phyloP scores from a whole-genome alignment of 2,329 filamentous ascomycete species.

The Stylonectria norvegica region DNA sequence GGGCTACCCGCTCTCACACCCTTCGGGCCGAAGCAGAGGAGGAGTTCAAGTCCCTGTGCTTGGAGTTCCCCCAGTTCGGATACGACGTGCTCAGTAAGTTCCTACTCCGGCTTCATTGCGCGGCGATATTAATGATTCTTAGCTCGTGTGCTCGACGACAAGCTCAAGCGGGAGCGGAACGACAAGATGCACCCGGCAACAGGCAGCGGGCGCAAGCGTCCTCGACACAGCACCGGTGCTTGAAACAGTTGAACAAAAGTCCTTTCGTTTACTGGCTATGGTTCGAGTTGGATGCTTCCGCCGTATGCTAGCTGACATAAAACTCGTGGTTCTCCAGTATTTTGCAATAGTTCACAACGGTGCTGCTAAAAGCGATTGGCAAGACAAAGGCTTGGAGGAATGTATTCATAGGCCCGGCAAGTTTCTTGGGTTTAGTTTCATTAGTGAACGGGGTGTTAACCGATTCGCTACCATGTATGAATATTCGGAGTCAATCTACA shows the following conservation, averaged over 20 bases:
- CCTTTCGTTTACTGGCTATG: neutral
- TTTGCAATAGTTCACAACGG: no score
- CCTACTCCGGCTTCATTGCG: neutral
- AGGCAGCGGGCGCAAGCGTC: slow-evolving; percentile 54
- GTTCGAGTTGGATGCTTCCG: neutral
- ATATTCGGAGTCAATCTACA: neutral
- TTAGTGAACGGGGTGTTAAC: no score
- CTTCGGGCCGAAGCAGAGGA: slow-evolving; percentile 80
- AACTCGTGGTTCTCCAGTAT: no score
- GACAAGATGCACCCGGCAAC: slow-evolving; percentile 54
- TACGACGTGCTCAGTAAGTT: slow-evolving; percentile 82
- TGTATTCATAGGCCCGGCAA: no score
- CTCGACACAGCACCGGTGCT: slow-evolving; percentile 48
- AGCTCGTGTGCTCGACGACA: slow-evolving; percentile 64
- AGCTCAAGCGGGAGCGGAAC: slow-evolving; percentile 61
- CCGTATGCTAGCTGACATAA: no score
- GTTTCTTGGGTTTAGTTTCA: no score
- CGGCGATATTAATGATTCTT: slow-evolving; percentile 13
- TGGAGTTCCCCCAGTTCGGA: slow-evolving; percentile 87
- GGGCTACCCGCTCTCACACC: slow-evolving; percentile 77
- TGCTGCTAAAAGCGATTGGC: no score
- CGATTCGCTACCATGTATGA: neutral
- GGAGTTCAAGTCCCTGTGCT: slow-evolving; percentile 79
- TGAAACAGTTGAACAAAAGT: neutral
- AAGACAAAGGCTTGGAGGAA: no score